These are phyloP conservation scores for Pholiota conissans DNA, from an alignment of 768 basidiomycete species.

Conservation along the genomic window DNA sequence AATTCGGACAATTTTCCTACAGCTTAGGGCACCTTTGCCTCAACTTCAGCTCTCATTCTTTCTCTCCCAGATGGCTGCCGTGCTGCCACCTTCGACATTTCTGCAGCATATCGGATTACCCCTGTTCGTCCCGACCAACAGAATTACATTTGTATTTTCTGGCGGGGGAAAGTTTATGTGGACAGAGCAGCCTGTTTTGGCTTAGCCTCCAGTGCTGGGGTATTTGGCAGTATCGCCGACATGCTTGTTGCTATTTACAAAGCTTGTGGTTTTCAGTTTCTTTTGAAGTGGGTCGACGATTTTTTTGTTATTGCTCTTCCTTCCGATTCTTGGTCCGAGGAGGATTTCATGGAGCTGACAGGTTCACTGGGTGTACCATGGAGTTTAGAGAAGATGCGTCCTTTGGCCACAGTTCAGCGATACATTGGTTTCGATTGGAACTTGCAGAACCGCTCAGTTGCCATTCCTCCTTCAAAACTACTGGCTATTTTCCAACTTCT, in stretches of 20 bases:
- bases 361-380: constrained; percentile 12
- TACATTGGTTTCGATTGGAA: constrained; percentile 20
- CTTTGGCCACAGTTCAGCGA: neutral
- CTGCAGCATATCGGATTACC: constrained; percentile 34
- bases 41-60: constrained; percentile 22
- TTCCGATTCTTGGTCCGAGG: constrained; percentile 6
- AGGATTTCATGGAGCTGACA: constrained; percentile 18
- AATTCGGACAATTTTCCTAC: constrained; percentile 31
- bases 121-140: constrained; percentile 36
- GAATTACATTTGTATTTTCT: constrained; percentile 26
- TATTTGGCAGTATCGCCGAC: constrained; percentile 32
- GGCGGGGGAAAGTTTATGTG: constrained; percentile 32
- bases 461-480: constrained; percentile 21
- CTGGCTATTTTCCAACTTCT: neutral
- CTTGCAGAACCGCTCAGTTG: constrained; percentile 2
- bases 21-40: constrained; percentile 38
- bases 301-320: constrained; percentile 19
- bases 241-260: constrained; percentile 29
- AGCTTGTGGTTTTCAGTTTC: neutral
- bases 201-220: constrained; percentile 23
- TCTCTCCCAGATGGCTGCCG: constrained; percentile 28
- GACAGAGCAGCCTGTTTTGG: constrained; percentile 35
- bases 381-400: constrained; percentile 10
- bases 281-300: constrained; percentile 31
- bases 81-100: constrained; percentile 40